Evolutionary conservation across 140 eudicot species (phyloP), one percentile per base, ranked within the genome.

Genomic region (Flaveria floridana): DNA sequence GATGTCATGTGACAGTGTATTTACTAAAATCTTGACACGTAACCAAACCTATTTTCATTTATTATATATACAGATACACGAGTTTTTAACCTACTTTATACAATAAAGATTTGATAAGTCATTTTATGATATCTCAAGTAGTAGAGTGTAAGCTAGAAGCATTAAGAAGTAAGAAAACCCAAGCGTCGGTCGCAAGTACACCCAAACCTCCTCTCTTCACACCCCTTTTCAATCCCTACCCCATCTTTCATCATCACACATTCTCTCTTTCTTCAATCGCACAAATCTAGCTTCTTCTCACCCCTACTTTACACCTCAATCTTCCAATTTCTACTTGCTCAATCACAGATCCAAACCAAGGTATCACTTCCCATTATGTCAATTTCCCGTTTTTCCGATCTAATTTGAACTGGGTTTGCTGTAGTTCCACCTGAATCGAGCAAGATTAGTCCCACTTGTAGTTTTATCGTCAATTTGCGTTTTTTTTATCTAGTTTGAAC

Each of bases 331-430:
- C 21, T 62, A 50, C 77, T 70, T 53, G 44, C 13, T 65, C 20
- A 69, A 81, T 72, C 72, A 56, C 83, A 77, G 85, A 81, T 81
- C 85, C 75, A 55, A 55, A 66, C 68, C 14, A 50, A 55, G 68
- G 50, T 53, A 72, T 65, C 53, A 79, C 51, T 78, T 77, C 44
- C 34, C 25, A 37, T 78, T 50, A 9, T 56, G 3, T 71, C 72
- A 16, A 71, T 62, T 63, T 59, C 15, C 68, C 3, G 37, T 72
- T 47, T 42, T 13, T 19, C 11, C 63, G 63, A 73, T 73, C 70
- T 65, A 65, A 53, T 73, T 65, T 79, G 15, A 65, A 20, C 57
- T 39, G 12, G 25, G n/a, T 16, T 63, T 72, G 69, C 26, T 73
- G 46, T 55, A 73, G 65, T 65, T 79, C 46, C 13, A 39, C 51